phyloP scores from a whole-genome alignment of 805 yeast species.

The Debaryomyces maramus region DNA sequence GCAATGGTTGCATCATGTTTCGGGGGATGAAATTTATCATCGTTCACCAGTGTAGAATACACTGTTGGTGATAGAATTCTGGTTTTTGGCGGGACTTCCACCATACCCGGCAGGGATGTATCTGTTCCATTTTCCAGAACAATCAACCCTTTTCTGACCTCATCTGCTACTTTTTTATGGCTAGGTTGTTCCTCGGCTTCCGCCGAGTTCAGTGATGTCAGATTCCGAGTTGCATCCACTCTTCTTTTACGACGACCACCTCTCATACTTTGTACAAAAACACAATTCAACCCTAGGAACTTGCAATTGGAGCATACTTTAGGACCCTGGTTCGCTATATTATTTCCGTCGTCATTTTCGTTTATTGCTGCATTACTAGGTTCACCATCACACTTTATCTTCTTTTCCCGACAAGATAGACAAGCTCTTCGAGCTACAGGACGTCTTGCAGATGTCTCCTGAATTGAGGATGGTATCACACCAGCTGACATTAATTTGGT shows the following conservation, averaged over 20 bases:
- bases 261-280: slow-evolving; percentile 55
- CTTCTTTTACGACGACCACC: slow-evolving; percentile 53
- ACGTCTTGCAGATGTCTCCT: slow-evolving; percentile 24
- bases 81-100: no score
- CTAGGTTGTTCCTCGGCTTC: no score
- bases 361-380: slow-evolving; percentile 16
- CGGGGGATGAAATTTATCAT: no score
- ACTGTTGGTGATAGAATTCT: no score
- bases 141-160: no score
- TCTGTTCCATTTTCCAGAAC: no score
- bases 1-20: no score
- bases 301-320: slow-evolving; percentile 51
- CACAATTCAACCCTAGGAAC: slow-evolving; percentile 46
- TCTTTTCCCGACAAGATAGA: slow-evolving; percentile 62
- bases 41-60: no score
- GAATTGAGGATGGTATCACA: neutral
- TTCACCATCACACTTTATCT: slow-evolving; percentile 68
- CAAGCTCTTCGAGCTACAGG: slow-evolving; percentile 64
- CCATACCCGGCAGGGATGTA: no score
- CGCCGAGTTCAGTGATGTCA: no score
- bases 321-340: slow-evolving; percentile 18
- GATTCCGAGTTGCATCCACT: no score
- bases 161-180: no score
- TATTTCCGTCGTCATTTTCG: slow-evolving; percentile 12
- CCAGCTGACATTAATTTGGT: neutral